A percentile compares a stretch with the other conserved stretches of the same genome.
Evolutionary conservation across 371 early-diverging fungal genomes (phyloP).

Genomic region (Mortierella sp.): DNA sequence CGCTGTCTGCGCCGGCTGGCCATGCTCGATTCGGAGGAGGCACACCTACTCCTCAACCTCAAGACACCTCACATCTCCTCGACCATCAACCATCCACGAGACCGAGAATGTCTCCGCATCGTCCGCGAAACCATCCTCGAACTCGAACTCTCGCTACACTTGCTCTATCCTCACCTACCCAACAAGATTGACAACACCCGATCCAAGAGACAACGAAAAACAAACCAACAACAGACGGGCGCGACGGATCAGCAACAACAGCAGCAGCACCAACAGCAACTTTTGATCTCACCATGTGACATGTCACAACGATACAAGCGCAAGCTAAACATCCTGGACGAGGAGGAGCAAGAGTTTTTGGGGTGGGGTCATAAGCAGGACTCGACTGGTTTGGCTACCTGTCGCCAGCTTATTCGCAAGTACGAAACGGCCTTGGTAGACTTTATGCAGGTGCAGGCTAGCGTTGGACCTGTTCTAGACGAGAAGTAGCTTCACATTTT

Average conservation of each 20-base stretch:
- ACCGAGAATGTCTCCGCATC: background rate
- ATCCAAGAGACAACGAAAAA: background rate
- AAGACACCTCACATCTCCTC: conserved; percentile 4
- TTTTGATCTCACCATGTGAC: background rate
- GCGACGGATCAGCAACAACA: background rate
- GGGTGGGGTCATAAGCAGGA: conserved; percentile 1
- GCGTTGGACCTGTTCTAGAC: background rate
- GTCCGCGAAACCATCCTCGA: conserved; percentile 3
- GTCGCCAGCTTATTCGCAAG: conserved; percentile 1
- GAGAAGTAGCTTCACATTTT: background rate
- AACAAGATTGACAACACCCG: background rate
- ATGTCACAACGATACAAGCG: conserved; percentile 8
- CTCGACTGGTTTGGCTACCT: background rate
- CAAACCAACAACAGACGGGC: background rate
- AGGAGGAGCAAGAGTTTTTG: conserved; percentile 2
- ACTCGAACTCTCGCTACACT: background rate
- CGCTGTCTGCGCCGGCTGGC: conserved; percentile 6
- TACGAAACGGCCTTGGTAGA: background rate
- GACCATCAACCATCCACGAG: background rate
- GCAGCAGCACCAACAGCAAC: background rate
- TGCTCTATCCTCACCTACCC: background rate
- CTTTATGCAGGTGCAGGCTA: conserved; percentile 2
- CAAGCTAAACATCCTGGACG: conserved; percentile 1
- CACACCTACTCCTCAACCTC: conserved; percentile 5
- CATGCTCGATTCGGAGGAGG: conserved; percentile 2